Evolutionary conservation across 768 basidiomycete species (phyloP), one percentile per base, ranked within the genome.

Genomic region (Stropharia rugosoannulata): DNA sequence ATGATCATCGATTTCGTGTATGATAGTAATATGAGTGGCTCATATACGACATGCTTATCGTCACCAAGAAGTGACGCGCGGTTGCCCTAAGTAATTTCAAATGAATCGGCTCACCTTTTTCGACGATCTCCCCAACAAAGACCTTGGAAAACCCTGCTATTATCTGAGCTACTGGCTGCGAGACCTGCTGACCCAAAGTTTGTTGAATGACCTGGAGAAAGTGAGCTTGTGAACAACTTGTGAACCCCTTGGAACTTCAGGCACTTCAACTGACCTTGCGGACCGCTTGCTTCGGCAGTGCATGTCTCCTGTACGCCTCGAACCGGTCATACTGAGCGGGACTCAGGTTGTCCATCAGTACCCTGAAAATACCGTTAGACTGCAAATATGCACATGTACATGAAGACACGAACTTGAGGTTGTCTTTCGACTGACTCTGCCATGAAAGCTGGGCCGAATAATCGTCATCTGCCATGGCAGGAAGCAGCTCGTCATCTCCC

Each of bases 131-230:
- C 2, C 94, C 94, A 3, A 96, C 92, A 57, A 95, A 96, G 0
- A 96, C 92, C 65, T 95, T 96, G 12, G 83, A 81, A 55, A 96
- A 89, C 58, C 94, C 94, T 5, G 93, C 92, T 2, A 95, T 88
- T 42, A 95, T 84, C 59, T 94, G 93, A 1, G 93, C 88, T 4
- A 95, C 89, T 3, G 91, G 90, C 62, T 87, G 86, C 3, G 92
- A 92, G 5, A 91, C 90, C 63, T 93, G 89, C 56, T 92, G 87
- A 13, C 87, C 87, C 0, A 86, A 75, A 1, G 83, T 81, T 69
- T 93, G 89, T 65, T 93, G 91, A 59, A 96, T 89, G 32, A 93
- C 84, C 91, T 94, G 51, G 25, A 22, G 44, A 44, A 19, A 36
- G 41, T 52, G 15, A 58, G n/a, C 42, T 48, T 32, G 51, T 19